Evolutionary conservation across 2,329 filamentous ascomycete genomes (phyloP).

Genomic region (Xenoacremonium recifei): DNA sequence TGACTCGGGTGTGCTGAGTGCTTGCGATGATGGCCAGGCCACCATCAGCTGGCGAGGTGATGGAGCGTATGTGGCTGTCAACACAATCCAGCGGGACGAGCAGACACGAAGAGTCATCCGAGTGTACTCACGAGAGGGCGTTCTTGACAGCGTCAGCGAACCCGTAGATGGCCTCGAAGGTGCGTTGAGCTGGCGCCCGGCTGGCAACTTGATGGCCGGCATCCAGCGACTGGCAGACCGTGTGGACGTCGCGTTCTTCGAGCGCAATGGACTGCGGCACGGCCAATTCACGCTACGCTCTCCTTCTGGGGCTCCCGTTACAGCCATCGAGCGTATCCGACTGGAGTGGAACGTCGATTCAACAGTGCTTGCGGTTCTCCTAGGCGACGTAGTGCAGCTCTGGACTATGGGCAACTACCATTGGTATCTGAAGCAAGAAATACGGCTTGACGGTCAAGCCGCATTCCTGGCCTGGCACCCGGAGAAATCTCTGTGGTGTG

Average conservation of each 20-base stretch:
- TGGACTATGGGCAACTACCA: slow-evolving; percentile 99
- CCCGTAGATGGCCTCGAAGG: slow-evolving; percentile 90
- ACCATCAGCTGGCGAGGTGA: slow-evolving; percentile 93
- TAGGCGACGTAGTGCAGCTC: slow-evolving; percentile 75
- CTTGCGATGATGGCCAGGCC: slow-evolving; percentile 67
- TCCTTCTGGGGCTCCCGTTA: slow-evolving; percentile 54
- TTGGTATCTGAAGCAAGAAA: slow-evolving; percentile 95
- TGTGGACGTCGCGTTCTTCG: slow-evolving; percentile 91
- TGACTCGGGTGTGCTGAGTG: slow-evolving; percentile 76
- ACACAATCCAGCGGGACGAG: slow-evolving; percentile 70
- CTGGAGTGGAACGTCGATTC: slow-evolving; percentile 92
- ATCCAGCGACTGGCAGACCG: slow-evolving; percentile 69
- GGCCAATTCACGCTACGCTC: slow-evolving; percentile 83
- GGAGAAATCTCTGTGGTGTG: slow-evolving; percentile 73
- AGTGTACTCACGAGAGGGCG: slow-evolving; percentile 86
- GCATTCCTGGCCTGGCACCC: slow-evolving; percentile 71
- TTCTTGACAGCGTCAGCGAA: slow-evolving; percentile 90
- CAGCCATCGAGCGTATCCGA: slow-evolving; percentile 56
- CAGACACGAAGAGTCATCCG: slow-evolving; percentile 74
- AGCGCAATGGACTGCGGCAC: slow-evolving; percentile 95
- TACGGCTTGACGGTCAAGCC: slow-evolving; percentile 44
- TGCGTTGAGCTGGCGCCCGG: slow-evolving; percentile 85
- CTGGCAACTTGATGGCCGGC: slow-evolving; percentile 86
- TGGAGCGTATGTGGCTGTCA: slow-evolving; percentile 86
- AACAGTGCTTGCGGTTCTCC: slow-evolving; percentile 79